Evolutionary conservation across 169 alveolate genomes (phyloP).

Genomic region (Plasmodium gallinaceum): DNA sequence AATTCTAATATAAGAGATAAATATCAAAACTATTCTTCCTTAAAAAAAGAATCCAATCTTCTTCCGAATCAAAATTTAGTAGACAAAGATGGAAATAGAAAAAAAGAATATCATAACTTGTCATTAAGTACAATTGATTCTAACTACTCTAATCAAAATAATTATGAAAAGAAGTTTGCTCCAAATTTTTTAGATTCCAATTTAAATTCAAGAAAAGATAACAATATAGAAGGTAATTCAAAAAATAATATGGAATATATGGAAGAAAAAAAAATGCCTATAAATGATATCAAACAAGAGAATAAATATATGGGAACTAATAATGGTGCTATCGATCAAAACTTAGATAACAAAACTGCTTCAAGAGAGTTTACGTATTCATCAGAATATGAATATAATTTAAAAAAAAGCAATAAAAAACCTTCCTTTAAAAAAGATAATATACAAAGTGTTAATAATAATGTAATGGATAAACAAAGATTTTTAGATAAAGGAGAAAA

Average conservation of each 20-base stretch:
- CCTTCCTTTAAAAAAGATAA: background rate
- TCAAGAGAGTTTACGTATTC: background rate
- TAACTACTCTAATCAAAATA: slow-evolving; percentile 48
- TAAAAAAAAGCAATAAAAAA: slow-evolving; percentile 1
- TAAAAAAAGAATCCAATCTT: slow-evolving; percentile 21
- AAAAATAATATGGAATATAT: slow-evolving; percentile 16
- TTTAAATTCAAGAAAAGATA: slow-evolving; percentile 12
- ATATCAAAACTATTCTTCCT: background rate
- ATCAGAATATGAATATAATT: slow-evolving; percentile 23
- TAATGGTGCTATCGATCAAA: background rate
- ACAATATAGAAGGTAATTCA: background rate
- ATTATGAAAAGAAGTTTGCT: slow-evolving; percentile 26
- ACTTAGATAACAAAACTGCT: background rate
- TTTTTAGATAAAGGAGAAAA: slow-evolving; percentile 17
- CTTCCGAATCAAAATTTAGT: slow-evolving; percentile 6
- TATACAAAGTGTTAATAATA: background rate
- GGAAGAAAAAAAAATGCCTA: slow-evolving; percentile 6
- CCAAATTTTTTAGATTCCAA: slow-evolving; percentile 21
- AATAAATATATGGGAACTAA: background rate
- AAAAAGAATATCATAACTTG: slow-evolving; percentile 61
- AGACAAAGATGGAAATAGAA: slow-evolving; percentile 42
- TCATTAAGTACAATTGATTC: slow-evolving; percentile 47
- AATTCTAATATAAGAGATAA: slow-evolving; percentile 15
- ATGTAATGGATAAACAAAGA: slow-evolving; percentile 24
- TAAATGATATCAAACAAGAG: slow-evolving; percentile 6